phyloP scores from a whole-genome alignment of 2,329 filamentous ascomycete species.

The Penicillium expansum region DNA sequence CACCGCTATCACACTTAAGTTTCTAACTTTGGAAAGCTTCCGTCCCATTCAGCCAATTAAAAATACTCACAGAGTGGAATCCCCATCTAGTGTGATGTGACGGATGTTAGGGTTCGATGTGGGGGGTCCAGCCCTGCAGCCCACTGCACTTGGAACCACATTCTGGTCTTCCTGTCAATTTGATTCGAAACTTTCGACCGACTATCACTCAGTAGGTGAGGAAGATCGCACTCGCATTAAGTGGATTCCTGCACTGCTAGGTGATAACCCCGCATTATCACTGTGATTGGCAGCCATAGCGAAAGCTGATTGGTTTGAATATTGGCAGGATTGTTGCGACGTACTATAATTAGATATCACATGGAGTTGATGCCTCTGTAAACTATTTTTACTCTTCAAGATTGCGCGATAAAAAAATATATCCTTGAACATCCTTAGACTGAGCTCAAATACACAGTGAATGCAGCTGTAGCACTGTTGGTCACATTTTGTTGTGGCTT shows the following conservation, averaged over 20 bases:
- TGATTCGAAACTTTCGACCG: neutral
- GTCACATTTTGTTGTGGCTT: neutral
- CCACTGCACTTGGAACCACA: conserved; percentile 3
- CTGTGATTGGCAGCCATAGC: conserved; percentile 5
- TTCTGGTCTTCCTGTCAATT: neutral
- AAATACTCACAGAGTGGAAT: neutral
- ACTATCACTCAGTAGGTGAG: neutral
- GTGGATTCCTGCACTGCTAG: neutral
- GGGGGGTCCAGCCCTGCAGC: conserved; percentile 10
- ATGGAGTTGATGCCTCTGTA: neutral
- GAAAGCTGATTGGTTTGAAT: neutral
- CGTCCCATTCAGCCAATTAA: conserved; percentile 10
- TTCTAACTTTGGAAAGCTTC: conserved; percentile 12
- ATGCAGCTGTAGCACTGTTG: neutral
- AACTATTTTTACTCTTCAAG: neutral
- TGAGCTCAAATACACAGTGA: neutral
- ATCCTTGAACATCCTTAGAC: neutral
- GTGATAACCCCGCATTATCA: conserved; percentile 6
- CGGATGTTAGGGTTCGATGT: conserved; percentile 2
- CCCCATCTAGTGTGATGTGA: neutral
- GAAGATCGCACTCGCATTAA: neutral
- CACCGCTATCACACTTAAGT: conserved; percentile 22
- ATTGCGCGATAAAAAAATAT: neutral
- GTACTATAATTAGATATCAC: conserved; percentile 1
- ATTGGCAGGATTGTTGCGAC: neutral